A percentile compares a stretch with the other conserved stretches of the same genome.
phyloP scores from a whole-genome alignment of 2,329 filamentous ascomycete genomes.

The Coniochaeta sp. region DNA sequence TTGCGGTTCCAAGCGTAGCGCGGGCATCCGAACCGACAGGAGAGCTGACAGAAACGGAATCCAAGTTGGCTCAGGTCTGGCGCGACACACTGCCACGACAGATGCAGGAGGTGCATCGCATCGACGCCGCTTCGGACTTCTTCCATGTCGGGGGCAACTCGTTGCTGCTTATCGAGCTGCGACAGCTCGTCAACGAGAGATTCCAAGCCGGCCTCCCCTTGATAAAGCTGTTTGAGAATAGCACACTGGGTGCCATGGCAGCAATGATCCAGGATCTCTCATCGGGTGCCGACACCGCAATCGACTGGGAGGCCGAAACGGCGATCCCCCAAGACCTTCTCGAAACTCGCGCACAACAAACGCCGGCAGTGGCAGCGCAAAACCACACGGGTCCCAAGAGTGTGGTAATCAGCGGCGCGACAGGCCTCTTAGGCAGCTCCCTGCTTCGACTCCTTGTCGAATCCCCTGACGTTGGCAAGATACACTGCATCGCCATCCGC shows the following conservation, averaged over 20 bases:
- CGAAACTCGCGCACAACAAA: neutral
- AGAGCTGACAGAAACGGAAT: neutral
- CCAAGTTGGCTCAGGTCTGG: conserved; percentile 5
- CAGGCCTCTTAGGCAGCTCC: conserved; percentile 30
- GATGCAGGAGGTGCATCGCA: conserved; percentile 4
- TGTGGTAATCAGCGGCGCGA: conserved; percentile 28
- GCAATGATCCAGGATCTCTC: conserved; percentile 14
- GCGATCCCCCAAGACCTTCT: conserved; percentile 2
- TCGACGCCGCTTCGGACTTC: conserved; percentile 25
- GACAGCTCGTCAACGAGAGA: conserved; percentile 20
- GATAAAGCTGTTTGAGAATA: conserved; percentile 27
- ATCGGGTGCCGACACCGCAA: neutral
- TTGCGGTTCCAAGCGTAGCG: conserved; percentile 5
- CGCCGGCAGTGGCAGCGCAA: conserved; percentile 3
- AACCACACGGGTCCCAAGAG: conserved; percentile 5
- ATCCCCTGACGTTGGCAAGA: conserved; percentile 19
- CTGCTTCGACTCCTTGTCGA: conserved; percentile 28
- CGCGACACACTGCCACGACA: conserved; percentile 1
- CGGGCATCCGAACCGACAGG: conserved; percentile 4
- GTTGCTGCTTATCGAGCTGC: conserved; percentile 30
- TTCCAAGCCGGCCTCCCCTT: conserved; percentile 26
- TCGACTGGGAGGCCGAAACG: conserved; percentile 21
- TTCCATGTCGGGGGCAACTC: conserved; percentile 35
- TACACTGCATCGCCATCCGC: conserved; percentile 36
- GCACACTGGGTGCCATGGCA: conserved; percentile 32